Evolutionary conservation across 208 protist species (phyloP).

Genomic region (Crithidia expoeki): DNA sequence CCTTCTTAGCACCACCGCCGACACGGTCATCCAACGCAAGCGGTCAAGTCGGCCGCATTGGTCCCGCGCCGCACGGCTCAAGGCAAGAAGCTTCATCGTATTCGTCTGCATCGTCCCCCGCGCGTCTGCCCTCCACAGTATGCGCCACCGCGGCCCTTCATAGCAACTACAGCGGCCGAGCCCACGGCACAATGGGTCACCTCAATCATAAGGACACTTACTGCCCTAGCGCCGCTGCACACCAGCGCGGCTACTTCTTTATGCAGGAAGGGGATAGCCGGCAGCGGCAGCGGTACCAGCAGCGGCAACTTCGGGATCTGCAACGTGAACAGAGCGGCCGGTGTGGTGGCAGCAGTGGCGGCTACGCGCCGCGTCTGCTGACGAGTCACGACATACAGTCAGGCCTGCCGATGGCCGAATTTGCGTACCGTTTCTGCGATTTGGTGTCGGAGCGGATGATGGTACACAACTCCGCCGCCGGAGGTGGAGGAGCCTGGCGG

Average conservation of each 20-base stretch:
- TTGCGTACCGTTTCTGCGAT: slow-evolving; percentile 31
- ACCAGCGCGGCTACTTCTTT: slow-evolving; percentile 23
- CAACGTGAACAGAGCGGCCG: slow-evolving; percentile 20
- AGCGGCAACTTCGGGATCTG: slow-evolving; percentile 16
- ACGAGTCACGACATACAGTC: slow-evolving; percentile 23
- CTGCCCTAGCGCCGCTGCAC: slow-evolving; percentile 5
- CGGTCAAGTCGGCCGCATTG: background rate
- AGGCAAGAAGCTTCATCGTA: background rate
- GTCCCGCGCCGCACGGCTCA: background rate
- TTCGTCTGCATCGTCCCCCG: background rate
- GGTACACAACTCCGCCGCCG: slow-evolving; percentile 11
- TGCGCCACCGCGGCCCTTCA: slow-evolving; percentile 2
- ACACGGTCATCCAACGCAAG: background rate
- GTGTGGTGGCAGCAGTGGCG: slow-evolving; percentile 6
- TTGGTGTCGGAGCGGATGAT: slow-evolving; percentile 32
- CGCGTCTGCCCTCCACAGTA: slow-evolving; percentile 1
- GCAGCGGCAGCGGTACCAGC: slow-evolving; percentile 26
- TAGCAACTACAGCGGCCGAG: too few species aligned
- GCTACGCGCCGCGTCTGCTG: slow-evolving; percentile 20
- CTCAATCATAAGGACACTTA: slow-evolving; percentile 11
- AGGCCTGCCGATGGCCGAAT: slow-evolving; percentile 5
- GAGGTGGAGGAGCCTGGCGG: background rate
- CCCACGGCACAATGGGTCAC: background rate
- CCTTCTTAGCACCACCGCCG: background rate
- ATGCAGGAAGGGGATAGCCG: slow-evolving; percentile 19